phyloP scores from a whole-genome alignment of 768 basidiomycete genomes.

The Tylopilus rubrobrunneus region DNA sequence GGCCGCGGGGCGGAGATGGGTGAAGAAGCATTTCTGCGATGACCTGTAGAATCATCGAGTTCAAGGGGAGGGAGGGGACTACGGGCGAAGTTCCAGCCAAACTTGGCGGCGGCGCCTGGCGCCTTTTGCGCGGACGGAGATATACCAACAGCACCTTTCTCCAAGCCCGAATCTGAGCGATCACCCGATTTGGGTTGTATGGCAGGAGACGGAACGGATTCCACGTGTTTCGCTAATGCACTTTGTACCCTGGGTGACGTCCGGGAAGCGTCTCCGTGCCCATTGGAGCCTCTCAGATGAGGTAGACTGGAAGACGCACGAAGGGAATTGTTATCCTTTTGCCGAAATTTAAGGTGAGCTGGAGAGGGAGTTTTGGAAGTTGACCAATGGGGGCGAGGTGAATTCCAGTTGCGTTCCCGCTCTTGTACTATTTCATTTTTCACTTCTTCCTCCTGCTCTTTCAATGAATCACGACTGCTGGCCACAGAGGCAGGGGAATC shows the following conservation, averaged over 20 bases:
- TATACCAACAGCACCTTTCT: background rate
- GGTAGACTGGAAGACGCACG: conserved; percentile 21
- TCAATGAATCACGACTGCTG: conserved; percentile 32
- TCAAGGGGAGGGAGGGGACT: conserved; percentile 40
- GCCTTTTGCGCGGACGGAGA: conserved; percentile 5
- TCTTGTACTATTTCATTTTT: conserved; percentile 40
- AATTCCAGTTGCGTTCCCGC: conserved; percentile 69
- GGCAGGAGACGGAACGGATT: background rate
- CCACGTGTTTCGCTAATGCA: background rate
- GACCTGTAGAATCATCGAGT: conserved; percentile 25
- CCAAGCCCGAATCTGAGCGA: background rate
- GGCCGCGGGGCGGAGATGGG: conserved; percentile 25
- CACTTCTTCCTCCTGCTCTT: conserved; percentile 30
- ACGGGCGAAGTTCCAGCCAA: conserved; percentile 41
- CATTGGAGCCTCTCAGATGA: conserved; percentile 5
- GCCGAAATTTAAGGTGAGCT: conserved; percentile 5
- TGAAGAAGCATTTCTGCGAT: conserved; percentile 17
- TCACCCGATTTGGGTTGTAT: conserved; percentile 1
- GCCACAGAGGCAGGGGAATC: conserved; percentile 42
- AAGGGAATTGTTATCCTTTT: conserved; percentile 5
- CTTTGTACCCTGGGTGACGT: conserved; percentile 1
- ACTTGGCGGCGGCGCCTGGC: conserved; percentile 26
- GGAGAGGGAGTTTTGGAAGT: conserved; percentile 19
- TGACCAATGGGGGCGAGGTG: conserved; percentile 58
- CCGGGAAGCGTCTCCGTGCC: conserved; percentile 4